Evolutionary conservation across 108 stramenopile genomes (phyloP), one percentile per base, ranked within the genome.

Genomic region (Fragilaria radians): DNA sequence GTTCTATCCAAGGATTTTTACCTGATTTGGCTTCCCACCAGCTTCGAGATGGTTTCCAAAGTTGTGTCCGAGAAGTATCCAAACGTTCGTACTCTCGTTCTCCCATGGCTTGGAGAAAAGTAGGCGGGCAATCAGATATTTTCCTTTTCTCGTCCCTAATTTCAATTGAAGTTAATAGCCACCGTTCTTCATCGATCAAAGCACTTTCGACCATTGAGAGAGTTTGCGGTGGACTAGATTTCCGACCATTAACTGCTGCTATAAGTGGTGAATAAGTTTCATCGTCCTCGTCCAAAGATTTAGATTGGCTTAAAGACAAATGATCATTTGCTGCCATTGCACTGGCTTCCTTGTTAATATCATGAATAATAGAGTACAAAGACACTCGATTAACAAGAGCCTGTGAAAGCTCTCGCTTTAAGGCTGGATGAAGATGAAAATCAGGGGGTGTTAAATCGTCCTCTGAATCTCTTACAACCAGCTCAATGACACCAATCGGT

Each of bases 21-120:
- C 88, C 87, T 42, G 71, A 74, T 72, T 89, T 93, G 4, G 91
- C 91, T 70, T 93, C 91, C 91, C 91, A 93, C 91, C 91, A 93
- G 49, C 79, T 81, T 24, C 91, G 70, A 31, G 83, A 79, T 28
- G 91, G 91, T 58, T 93, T 93, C 91, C 91, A 93, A 0, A 93
- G 77, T 64, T 88, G 85, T 21, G 91, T 93, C 60, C 87, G 72
- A n/a, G 63, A 66, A 11, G 58, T 58, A 23, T 57, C 68, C 0
- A 71, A 71, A 49, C 71, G 78, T 34, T 83, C 82, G 66, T 83
- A 77, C 7, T 85, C 84, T 28, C 65, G 69, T 56, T 93, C 91
- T 0, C 91, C 91, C 66, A 93, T 89, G 18, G 91, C 91, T 70
- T 93, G 84, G 28, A 73, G 56, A 63, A 93, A 93, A 1, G 86